Evolutionary conservation across 805 yeast genomes (phyloP).

Genomic region (Candida corydali): DNA sequence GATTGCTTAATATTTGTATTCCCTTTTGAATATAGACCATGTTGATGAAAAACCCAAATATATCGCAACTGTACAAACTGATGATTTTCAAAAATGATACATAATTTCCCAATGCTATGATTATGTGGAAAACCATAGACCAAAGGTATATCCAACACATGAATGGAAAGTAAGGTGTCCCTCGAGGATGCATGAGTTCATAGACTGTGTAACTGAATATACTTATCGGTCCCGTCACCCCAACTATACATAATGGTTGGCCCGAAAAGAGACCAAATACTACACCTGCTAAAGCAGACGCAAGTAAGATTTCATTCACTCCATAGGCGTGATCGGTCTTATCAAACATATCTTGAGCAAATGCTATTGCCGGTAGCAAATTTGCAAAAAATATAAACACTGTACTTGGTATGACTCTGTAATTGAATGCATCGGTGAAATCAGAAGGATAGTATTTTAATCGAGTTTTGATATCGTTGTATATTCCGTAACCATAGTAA

Average conservation of each 20-base stretch:
- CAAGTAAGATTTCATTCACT: constrained; percentile 79
- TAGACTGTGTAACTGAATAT: constrained; percentile 90
- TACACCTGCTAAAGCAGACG: constrained; percentile 85
- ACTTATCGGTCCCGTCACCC: constrained; percentile 94
- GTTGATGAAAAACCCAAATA: constrained; percentile 88
- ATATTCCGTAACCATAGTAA: constrained; percentile 47
- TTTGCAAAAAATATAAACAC: constrained; percentile 85
- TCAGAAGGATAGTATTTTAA: constrained; percentile 72
- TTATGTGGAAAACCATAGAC: constrained; percentile 78
- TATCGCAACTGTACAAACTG: constrained; percentile 83
- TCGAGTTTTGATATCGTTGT: constrained; percentile 46
- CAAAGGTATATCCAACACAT: constrained; percentile 96
- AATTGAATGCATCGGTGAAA: constrained; percentile 78
- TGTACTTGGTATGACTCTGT: constrained; percentile 83
- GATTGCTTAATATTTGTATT: constrained; percentile 70
- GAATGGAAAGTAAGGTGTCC: constrained; percentile 70
- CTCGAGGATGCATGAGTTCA: constrained; percentile 56
- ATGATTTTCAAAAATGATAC: constrained; percentile 66
- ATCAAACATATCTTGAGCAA: constrained; percentile 96
- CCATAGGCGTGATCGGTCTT: constrained; percentile 85
- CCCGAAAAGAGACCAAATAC: constrained; percentile 84
- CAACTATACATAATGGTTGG: constrained; percentile 92
- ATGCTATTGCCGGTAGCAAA: constrained; percentile 87
- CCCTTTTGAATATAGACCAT: constrained; percentile 89
- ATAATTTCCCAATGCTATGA: constrained; percentile 65